A percentile compares a stretch with the other conserved stretches of the same genome.
phyloP scores from a whole-genome alignment of 2,329 filamentous ascomycete species.

The Tolypocladium album region DNA sequence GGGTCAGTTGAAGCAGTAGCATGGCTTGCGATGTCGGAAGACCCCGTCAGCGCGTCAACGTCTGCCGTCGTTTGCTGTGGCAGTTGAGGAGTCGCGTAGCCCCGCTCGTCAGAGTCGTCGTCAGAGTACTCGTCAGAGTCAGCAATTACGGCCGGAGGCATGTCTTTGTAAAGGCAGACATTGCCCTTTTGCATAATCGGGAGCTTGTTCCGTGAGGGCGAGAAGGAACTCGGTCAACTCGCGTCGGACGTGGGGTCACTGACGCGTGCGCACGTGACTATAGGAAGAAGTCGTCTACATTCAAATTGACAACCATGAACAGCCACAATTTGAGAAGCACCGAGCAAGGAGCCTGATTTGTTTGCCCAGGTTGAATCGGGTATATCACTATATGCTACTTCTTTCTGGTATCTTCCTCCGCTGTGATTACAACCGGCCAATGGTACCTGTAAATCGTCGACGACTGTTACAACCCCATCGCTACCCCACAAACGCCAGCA shows the following conservation, averaged over 20 bases:
- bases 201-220: neutral
- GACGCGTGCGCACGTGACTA: neutral
- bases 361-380: constrained; percentile 10
- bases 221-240: neutral
- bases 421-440: constrained; percentile 1
- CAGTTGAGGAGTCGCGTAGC: constrained; percentile 8
- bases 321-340: neutral
- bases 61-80: neutral
- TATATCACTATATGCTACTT: constrained; percentile 6
- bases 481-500: constrained; percentile 7
- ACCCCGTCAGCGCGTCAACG: constrained; percentile 6
- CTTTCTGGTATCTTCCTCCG: constrained; percentile 3
- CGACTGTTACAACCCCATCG: neutral
- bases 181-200: neutral
- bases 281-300: no score
- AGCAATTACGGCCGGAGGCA: constrained; percentile 19
- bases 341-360: neutral
- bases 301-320: neutral
- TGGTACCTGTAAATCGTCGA: neutral
- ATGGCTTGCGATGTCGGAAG: constrained; percentile 14
- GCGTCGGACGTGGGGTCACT: neutral
- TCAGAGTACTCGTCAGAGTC: constrained; percentile 23
- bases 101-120: constrained; percentile 15
- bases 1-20: constrained; percentile 34
- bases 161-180: constrained; percentile 1